These are phyloP conservation scores for Nicotiana sylvestris DNA, from an alignment of 257 asterid genomes.

Conservation along the genomic window DNA sequence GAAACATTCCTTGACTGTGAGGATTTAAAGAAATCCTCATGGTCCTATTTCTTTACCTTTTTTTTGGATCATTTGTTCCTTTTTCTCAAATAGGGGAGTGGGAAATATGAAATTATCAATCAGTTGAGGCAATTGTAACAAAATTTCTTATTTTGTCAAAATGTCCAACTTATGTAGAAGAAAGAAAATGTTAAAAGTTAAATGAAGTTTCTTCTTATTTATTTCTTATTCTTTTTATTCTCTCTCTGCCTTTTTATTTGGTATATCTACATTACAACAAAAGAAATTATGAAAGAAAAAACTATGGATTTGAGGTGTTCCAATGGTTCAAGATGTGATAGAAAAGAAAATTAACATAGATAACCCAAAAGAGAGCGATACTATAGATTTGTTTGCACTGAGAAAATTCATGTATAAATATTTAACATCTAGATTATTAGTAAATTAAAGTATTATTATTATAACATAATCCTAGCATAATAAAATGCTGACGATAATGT, in stretches of 20 bases:
- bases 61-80: neutral
- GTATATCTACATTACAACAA: neutral
- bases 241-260: neutral
- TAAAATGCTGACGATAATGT: no score
- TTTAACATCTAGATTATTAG: neutral
- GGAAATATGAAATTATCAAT: neutral
- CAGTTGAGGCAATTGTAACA: conserved; percentile 20
- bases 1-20: conserved; percentile 48
- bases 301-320: neutral
- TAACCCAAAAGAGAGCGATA: neutral
- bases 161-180: neutral
- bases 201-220: neutral
- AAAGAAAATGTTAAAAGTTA: neutral
- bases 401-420: neutral
- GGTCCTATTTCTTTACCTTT: neutral
- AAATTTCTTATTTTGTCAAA: neutral
- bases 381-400: neutral
- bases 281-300: neutral
- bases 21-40: conserved; percentile 27
- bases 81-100: neutral
- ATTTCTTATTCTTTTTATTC: neutral
- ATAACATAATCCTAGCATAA: no score
- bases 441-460: neutral
- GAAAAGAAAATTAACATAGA: neutral
- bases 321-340: neutral